phyloP scores from a whole-genome alignment of 2,329 filamentous ascomycete species.

The Anthostomella pinea region DNA sequence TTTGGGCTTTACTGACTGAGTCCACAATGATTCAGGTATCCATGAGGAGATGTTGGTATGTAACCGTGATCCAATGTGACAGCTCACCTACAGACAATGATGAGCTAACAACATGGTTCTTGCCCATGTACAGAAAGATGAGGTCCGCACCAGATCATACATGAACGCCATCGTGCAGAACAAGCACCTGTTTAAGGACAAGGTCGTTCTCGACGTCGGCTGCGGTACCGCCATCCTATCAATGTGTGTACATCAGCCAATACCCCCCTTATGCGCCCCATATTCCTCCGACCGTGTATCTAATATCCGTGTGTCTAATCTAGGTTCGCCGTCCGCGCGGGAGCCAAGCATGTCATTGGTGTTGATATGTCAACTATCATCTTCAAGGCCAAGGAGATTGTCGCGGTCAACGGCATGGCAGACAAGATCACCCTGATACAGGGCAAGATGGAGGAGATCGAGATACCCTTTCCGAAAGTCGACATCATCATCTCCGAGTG shows the following conservation, averaged over 20 bases:
- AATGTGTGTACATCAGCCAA: conserved; percentile 72
- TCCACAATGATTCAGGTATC: conserved; percentile 59
- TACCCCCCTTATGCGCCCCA: not conserved
- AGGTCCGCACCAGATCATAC: conserved; percentile 94
- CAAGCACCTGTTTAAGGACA: conserved; percentile 82
- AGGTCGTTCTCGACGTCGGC: conserved; percentile 90
- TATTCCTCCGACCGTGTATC: conserved; percentile 3
- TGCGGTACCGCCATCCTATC: conserved; percentile 97
- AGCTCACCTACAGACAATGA: conserved; percentile 12
- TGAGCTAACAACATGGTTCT: conserved; percentile 22
- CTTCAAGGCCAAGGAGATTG: conserved; percentile 95
- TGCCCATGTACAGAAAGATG: conserved; percentile 72
- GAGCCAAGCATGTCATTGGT: conserved; percentile 97
- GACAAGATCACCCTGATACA: conserved; percentile 97
- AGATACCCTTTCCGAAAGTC: conserved; percentile 89
- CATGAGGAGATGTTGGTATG: conserved; percentile 97
- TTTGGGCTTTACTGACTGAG: conserved; percentile 19
- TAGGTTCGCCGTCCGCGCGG: conserved; percentile 95
- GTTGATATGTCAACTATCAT: conserved; percentile 99
- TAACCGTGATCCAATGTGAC: conserved; percentile 29
- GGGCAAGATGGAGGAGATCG: conserved; percentile 99
- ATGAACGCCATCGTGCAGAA: conserved; percentile 98
- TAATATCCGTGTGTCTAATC: conserved; percentile 12
- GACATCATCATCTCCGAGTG: conserved; percentile 99
- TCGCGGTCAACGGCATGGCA: conserved; percentile 83